Evolutionary conservation across 352 stramenopile species (phyloP).

Genomic region (Achlya hypogyna): DNA sequence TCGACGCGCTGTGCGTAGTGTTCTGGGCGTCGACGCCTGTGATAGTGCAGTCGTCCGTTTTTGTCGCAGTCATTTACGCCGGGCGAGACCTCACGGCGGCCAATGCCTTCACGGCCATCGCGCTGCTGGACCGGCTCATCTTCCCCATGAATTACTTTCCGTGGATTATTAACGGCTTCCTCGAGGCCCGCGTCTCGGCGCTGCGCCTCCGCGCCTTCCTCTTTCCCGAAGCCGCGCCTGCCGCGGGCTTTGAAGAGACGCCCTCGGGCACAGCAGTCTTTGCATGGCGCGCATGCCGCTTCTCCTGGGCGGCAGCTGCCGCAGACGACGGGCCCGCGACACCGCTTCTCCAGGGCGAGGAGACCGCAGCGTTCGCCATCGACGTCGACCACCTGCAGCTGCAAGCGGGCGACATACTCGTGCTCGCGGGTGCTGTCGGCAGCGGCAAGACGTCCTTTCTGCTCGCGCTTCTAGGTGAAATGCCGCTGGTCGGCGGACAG

Average conservation of each 20-base stretch:
- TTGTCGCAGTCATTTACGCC: conserved; percentile 61
- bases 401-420: conserved; percentile 31
- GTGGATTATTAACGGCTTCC: conserved; percentile 86
- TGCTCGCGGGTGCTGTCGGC: conserved; percentile 42
- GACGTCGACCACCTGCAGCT: conserved; percentile 39
- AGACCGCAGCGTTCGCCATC: conserved; percentile 32
- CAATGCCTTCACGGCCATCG: conserved; percentile 76
- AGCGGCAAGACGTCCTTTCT: conserved; percentile 34
- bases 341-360: background rate
- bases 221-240: conserved; percentile 25
- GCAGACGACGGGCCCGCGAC: conserved; percentile 17
- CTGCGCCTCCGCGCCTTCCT: conserved; percentile 67
- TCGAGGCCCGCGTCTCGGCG: conserved; percentile 77
- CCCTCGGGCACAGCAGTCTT: background rate
- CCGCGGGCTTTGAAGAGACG: background rate
- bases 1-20: conserved; percentile 85
- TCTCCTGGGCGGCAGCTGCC: conserved; percentile 24
- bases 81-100: conserved; percentile 67
- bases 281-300: conserved; percentile 25
- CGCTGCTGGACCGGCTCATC: conserved; percentile 79
- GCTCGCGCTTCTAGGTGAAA: conserved; percentile 31
- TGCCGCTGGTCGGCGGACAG: conserved; percentile 19
- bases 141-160: conserved; percentile 89
- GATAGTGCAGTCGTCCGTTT: conserved; percentile 82
- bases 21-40: conserved; percentile 87